A percentile compares a stretch with the other conserved stretches of the same genome.
These are phyloP conservation scores for Theobroma grandiflorum DNA, from an alignment of 441 rosid species.

Conservation along the genomic window DNA sequence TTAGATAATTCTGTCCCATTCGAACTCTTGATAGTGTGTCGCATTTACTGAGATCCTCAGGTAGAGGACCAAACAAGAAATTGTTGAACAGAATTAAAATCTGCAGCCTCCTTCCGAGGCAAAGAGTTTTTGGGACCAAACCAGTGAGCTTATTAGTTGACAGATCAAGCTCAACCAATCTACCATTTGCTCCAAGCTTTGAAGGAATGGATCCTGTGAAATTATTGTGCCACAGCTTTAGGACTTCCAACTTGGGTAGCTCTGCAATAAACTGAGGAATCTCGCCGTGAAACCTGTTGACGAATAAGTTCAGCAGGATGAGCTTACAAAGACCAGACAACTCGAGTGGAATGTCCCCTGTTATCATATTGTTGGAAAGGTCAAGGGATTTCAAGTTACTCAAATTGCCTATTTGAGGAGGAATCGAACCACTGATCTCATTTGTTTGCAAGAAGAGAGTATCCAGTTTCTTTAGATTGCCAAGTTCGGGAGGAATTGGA, in stretches of 20 bases:
- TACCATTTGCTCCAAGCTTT: slow-evolving; percentile 76
- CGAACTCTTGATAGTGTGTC: slow-evolving; percentile 65
- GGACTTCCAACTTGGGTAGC: slow-evolving; percentile 61
- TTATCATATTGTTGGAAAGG: slow-evolving; percentile 77
- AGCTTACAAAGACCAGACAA: slow-evolving; percentile 61
- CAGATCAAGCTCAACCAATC: slow-evolving; percentile 67
- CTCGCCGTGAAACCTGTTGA: slow-evolving; percentile 75
- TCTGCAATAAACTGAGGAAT: slow-evolving; percentile 70
- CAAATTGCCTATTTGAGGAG: slow-evolving; percentile 72
- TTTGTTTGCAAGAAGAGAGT: slow-evolving; percentile 79
- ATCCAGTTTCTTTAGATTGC: slow-evolving; percentile 67
- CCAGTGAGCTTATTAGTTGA: slow-evolving; percentile 93
- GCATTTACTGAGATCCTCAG: slow-evolving; percentile 78
- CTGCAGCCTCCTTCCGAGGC: slow-evolving; percentile 63
- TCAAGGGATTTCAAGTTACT: slow-evolving; percentile 67
- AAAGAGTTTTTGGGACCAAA: slow-evolving; percentile 68
- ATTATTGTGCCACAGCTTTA: slow-evolving; percentile 82
- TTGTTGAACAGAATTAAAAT: slow-evolving; percentile 73
- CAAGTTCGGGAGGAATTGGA: slow-evolving; percentile 67
- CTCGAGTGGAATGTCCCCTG: slow-evolving; percentile 75
- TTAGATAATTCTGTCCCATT: slow-evolving; percentile 78
- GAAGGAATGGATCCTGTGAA: slow-evolving; percentile 80
- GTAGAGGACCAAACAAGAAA: slow-evolving; percentile 81
- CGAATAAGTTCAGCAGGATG: slow-evolving; percentile 65
- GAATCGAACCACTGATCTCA: slow-evolving; percentile 61